Base-by-base conservation (phyloP, 495 filamentous ascomycete species). In the Penicillium samsonianum region DNA sequence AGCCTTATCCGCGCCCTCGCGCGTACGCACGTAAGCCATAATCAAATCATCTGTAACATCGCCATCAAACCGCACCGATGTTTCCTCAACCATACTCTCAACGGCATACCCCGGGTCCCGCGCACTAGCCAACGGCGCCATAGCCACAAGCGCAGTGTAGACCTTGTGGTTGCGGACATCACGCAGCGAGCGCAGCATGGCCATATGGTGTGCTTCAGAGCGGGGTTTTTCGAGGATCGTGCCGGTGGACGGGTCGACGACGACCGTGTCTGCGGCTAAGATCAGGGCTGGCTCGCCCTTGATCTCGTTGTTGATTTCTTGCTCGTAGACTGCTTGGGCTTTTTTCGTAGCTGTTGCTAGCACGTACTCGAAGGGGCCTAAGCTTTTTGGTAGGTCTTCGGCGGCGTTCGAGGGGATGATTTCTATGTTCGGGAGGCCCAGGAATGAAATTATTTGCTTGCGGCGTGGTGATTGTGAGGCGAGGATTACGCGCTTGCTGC, bases 1-100 rank as follows among this genome's bases (percentile, higher is more conserved):
- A 0, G 94, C 95, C 80, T 98, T 98, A 73, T 98, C 94, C 23
- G 80, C 91, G 1, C 95, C 94, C 76, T 98, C 95, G 41, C 95
- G 79, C 33, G 93, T 98, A 57, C 78, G 78, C 54, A 98, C 92
- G 78, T 98, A 98, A 25, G 86, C 83, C 69, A 89, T 70, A 30
- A 98, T 84, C 73, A 96, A 65, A 23, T 96, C 92, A 71, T 97
- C 91, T 55, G 84, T 85, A 26, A 88, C 86, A 43, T 78, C 80
- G 48, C 73, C 76, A 70, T 87, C 87, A 75, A 98, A 98, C 63
- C 75, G 77, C 17, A 98, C 94, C 47, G 75, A 74, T 45, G 94
- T 97, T 79, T 94, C 92, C 75, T 96, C 94, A 7, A 95, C 88
- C 57, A 86, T 79, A 50, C 81, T 82, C 68, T 92, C 88, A 20